phyloP scores from a whole-genome alignment of 2,329 filamentous ascomycete genomes.

The Cladosporium phlei region DNA sequence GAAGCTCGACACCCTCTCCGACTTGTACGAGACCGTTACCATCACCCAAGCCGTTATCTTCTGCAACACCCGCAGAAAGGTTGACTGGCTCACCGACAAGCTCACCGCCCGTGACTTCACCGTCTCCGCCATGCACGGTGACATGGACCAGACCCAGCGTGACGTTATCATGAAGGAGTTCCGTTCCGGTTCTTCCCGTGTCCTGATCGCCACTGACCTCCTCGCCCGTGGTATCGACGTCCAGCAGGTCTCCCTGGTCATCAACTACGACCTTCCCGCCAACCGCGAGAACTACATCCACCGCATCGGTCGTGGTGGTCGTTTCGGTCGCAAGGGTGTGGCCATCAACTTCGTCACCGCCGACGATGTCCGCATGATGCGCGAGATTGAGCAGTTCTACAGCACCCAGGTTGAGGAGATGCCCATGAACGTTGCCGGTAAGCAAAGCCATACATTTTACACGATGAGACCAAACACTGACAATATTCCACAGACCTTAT shows the following conservation, averaged over 20 bases:
- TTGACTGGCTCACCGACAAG: slow-evolving; percentile 99
- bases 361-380: slow-evolving; percentile 95
- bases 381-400: slow-evolving; percentile 99
- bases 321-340: slow-evolving; percentile 96
- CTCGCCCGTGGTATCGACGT: slow-evolving; percentile 99
- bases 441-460: slow-evolving; percentile 23
- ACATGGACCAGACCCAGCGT: slow-evolving; percentile 97
- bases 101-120: slow-evolving; percentile 94
- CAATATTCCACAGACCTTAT: slow-evolving; percentile 42
- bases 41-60: slow-evolving; percentile 99
- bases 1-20: slow-evolving; percentile 98
- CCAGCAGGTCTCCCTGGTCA: slow-evolving; percentile 94
- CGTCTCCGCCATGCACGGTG: slow-evolving; percentile 96
- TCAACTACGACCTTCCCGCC: slow-evolving; percentile 97
- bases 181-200: slow-evolving; percentile 89
- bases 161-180: slow-evolving; percentile 99
- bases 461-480: not conserved
- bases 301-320: slow-evolving; percentile 89
- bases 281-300: slow-evolving; percentile 99
- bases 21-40: slow-evolving; percentile 96
- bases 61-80: slow-evolving; percentile 98
- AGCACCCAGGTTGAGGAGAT: slow-evolving; percentile 99
- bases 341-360: slow-evolving; percentile 99
- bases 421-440: slow-evolving; percentile 83
- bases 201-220: slow-evolving; percentile 94